A percentile compares a stretch with the other conserved stretches of the same genome.
Conservation (phyloP, 768 basidiomycete genomes). For the Boletus coccyginus region DNA sequence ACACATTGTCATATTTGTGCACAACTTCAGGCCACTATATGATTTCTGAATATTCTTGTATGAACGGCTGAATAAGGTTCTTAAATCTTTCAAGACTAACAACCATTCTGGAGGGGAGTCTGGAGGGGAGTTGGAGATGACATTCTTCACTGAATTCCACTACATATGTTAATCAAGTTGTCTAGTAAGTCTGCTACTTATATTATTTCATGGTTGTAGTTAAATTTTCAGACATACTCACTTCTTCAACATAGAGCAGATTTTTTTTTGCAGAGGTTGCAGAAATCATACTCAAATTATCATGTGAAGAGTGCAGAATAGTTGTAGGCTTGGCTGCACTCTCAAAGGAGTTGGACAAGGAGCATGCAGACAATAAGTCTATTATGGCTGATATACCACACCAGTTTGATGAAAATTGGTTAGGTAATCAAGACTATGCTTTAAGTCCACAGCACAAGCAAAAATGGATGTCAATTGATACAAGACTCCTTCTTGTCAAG, state of each 20-base stretch:
- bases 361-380: not conserved
- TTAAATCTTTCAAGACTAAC: not conserved
- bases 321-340: not conserved
- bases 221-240: too few species aligned
- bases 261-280: not conserved
- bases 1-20: not conserved
- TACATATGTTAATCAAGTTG: too few species aligned
- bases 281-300: not conserved
- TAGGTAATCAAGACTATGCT: not conserved
- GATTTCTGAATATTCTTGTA: not conserved
- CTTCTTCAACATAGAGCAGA: not conserved
- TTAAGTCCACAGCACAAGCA: not conserved
- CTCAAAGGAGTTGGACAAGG: not conserved
- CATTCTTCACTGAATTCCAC: not conserved
- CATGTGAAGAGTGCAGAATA: not conserved
- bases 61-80: not conserved
- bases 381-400: too few species aligned
- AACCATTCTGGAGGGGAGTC: too few species aligned
- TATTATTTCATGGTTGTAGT: too few species aligned
- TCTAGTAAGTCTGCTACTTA: too few species aligned
- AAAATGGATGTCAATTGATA: not conserved
- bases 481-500: not conserved
- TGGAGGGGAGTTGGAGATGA: not conserved
- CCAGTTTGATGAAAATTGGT: too few species aligned
- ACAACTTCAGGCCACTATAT: not conserved